A percentile compares a stretch with the other conserved stretches of the same genome.
Conservation (phyloP, 106 monocot genomes). For the Ottelia alismoides region DNA sequence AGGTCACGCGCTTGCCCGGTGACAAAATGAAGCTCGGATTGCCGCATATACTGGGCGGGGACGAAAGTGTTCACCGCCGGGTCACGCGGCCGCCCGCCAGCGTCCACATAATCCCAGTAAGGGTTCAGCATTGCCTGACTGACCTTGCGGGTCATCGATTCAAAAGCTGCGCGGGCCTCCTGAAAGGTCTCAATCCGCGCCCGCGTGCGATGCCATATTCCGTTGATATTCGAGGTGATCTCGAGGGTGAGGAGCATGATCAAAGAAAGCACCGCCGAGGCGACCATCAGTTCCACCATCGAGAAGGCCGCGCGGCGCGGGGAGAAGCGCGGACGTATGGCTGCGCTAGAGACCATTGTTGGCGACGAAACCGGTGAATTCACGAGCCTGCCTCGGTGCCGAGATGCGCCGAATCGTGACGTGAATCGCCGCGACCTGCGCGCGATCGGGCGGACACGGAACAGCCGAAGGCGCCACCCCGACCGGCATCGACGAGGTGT, state of each 20-base stretch:
- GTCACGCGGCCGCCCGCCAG: too few species aligned
- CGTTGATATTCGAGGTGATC: not conserved
- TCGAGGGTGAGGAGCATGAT: not conserved
- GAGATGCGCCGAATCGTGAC: not conserved
- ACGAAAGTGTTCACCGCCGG: not conserved
- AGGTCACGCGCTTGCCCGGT: not conserved
- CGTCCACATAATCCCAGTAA: not conserved
- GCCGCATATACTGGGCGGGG: not conserved
- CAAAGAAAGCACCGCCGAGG: not conserved
- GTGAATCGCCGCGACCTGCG: not conserved
- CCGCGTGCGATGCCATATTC: not conserved
- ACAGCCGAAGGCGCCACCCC: not conserved
- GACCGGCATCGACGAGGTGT: not conserved
- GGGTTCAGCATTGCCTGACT: not conserved
- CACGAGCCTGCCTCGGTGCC: not conserved
- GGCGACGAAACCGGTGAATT: not conserved
- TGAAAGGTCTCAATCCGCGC: not conserved
- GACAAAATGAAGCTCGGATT: not conserved
- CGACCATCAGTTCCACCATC: not conserved
- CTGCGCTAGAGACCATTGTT: not conserved
- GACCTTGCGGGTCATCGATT: not conserved
- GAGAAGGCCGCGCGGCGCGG: not conserved
- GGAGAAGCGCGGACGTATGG: not conserved
- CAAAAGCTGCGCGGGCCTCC: not conserved
- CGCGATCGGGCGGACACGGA: not conserved